A percentile compares a stretch with the other conserved stretches of the same genome.
Evolutionary conservation across 2,329 filamentous ascomycete species (phyloP).

Genomic region (Colletotrichum musicola): DNA sequence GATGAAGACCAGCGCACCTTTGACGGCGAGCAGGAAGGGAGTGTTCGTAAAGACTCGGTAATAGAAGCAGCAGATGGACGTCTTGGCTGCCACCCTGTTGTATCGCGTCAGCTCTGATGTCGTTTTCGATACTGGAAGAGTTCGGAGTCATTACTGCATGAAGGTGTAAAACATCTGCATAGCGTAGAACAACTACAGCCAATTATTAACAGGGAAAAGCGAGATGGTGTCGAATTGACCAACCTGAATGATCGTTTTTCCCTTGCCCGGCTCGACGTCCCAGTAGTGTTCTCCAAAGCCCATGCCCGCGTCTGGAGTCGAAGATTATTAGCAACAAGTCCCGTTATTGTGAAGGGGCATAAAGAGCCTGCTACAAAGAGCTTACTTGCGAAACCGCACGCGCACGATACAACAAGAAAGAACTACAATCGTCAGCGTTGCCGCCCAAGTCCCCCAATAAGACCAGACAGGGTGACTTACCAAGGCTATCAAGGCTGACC

Average conservation of each 20-base stretch:
- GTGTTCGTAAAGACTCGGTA: conserved; percentile 39
- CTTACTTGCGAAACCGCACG: conserved; percentile 15
- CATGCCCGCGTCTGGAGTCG: conserved; percentile 5
- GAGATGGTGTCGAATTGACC: accelerated
- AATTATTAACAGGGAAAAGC: background rate
- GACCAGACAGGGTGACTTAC: background rate
- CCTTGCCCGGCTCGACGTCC: conserved; percentile 39
- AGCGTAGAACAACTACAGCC: conserved; percentile 37
- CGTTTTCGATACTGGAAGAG: accelerated
- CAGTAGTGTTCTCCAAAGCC: conserved; percentile 43
- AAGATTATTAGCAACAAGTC: background rate
- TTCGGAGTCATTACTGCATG: conserved; percentile 24
- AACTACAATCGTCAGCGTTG: background rate
- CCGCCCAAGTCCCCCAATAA: too few species aligned
- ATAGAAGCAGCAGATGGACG: conserved; percentile 44
- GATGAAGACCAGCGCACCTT: conserved; percentile 15
- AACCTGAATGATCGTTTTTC: conserved; percentile 30
- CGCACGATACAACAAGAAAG: conserved; percentile 12
- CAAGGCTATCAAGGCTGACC: conserved; percentile 25
- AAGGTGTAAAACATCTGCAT: conserved; percentile 43
- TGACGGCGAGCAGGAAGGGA: conserved; percentile 29
- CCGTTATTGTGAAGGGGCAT: too few species aligned
- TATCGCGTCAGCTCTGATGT: background rate
- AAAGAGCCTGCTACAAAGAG: too few species aligned
- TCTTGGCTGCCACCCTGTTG: conserved; percentile 39